Evolutionary conservation across 1,284 basidiomycete species (phyloP), one percentile per base, ranked within the genome.

Genomic region (Coniophora puteana): DNA sequence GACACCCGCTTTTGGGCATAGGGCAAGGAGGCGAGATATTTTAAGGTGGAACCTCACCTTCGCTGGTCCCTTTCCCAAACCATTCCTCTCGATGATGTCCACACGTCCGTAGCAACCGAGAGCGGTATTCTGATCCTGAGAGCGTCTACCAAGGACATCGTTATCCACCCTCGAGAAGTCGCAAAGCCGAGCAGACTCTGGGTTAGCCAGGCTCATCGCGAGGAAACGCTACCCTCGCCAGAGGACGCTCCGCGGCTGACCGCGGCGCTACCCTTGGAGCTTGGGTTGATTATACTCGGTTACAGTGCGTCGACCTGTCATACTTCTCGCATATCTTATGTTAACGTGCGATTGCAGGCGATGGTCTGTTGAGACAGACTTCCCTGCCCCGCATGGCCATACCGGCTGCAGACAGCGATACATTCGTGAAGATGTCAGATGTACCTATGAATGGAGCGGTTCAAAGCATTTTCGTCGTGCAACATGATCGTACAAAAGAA

Each of bases 261-360:
- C 3, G 66, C 70, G 2, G 55, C 76, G 8, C 62, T 88, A 20
- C 78, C 82, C 8, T 50, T 86, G 6, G 78, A 80, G 35, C 57
- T 78, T 1, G 72, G 76, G 24, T 42, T 59, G 1, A 63, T 89
- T 25, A 50, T 87, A 31, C 58, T 80, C 31, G 86, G 84, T 29
- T 80, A 71, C 47, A 71, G 85, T 87, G 54, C 41, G 27, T 36
- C 22, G 24, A 30, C 34, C 10, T 34, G 23, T 36, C 26, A 14
- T 5, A n/a, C n/a, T n/a, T n/a, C n/a, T n/a, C n/a, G n/a, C n/a
- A n/a, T n/a, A n/a, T n/a, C n/a, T n/a, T n/a, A n/a, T n/a, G n/a
- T n/a, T n/a, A n/a, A n/a, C n/a, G n/a, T n/a, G n/a, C n/a, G n/a
- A n/a, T n/a, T n/a, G n/a, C n/a, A n/a, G n/a, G n/a, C n/a, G n/a